A percentile compares a stretch with the other conserved stretches of the same genome.
Conservation (phyloP, 495 filamentous ascomycete species). For the Delitschia confertaspora region DNA sequence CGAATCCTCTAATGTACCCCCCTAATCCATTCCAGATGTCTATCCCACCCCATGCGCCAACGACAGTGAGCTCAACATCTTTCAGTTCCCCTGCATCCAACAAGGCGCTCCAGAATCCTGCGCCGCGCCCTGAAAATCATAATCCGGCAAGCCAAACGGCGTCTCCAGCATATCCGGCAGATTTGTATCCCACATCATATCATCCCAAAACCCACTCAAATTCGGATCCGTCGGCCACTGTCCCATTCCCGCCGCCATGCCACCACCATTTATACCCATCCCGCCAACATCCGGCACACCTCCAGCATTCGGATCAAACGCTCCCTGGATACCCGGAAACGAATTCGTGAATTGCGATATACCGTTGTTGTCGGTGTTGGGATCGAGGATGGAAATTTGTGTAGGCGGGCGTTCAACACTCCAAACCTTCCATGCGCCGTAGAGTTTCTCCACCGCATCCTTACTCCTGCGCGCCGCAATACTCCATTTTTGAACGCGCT, state of each 20-base stretch:
- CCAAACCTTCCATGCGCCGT: slow-evolving; percentile 45
- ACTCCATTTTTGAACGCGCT: slow-evolving; percentile 60
- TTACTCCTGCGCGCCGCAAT: slow-evolving; percentile 59
- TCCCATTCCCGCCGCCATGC: slow-evolving; percentile 1
- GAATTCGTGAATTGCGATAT: not conserved
- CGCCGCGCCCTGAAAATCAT: slow-evolving; percentile 22
- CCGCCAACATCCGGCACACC: slow-evolving; percentile 15
- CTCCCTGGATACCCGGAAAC: too few relatives aligned
- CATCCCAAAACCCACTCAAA: slow-evolving; percentile 31
- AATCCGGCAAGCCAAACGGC: slow-evolving; percentile 22
- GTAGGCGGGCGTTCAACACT: slow-evolving; percentile 5
- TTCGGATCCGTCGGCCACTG: slow-evolving; percentile 11
- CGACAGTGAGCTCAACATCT: not conserved
- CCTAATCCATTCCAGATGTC: not conserved
- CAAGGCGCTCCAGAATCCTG: slow-evolving; percentile 18
- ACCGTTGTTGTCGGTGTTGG: not conserved
- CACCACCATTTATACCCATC: slow-evolving; percentile 10
- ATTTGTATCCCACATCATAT: slow-evolving; percentile 35
- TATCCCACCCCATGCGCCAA: not conserved
- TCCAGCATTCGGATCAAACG: slow-evolving; percentile 14
- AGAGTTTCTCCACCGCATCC: slow-evolving; percentile 61
- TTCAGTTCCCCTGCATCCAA: slow-evolving; percentile 26
- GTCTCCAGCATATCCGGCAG: slow-evolving; percentile 27
- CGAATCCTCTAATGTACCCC: not conserved
- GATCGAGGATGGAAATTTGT: not conserved